A percentile compares a stretch with the other conserved stretches of the same genome.
Conservation (phyloP, 2,329 filamentous ascomycete genomes). For the Paradendryphiella salina region DNA sequence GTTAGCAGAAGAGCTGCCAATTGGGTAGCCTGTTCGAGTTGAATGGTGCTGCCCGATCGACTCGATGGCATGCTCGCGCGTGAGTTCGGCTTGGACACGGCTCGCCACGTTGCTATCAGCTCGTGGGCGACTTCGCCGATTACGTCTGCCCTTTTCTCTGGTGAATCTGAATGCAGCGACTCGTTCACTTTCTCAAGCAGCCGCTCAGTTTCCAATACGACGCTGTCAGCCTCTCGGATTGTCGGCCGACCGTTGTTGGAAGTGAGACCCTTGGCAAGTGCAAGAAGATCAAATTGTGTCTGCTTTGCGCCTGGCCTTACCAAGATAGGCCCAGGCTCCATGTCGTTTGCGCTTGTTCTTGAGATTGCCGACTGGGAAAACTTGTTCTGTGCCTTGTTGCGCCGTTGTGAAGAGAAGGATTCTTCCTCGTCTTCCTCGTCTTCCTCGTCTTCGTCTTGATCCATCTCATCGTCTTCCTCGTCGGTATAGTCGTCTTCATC, state of each 20-base stretch:
- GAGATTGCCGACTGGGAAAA: slow-evolving; percentile 43
- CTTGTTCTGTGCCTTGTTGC: slow-evolving; percentile 25
- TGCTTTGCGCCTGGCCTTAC: slow-evolving; percentile 41
- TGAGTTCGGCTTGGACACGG: slow-evolving; percentile 46
- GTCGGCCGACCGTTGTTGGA: slow-evolving; percentile 59
- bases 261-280: slow-evolving; percentile 72
- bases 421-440: slow-evolving; percentile 34
- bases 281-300: slow-evolving; percentile 66
- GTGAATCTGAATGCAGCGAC: slow-evolving; percentile 38
- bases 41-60: slow-evolving; percentile 56
- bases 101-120: slow-evolving; percentile 54
- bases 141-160: slow-evolving; percentile 34
- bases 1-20: slow-evolving; percentile 77
- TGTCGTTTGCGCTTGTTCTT: slow-evolving; percentile 42
- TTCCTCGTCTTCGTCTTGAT: slow-evolving; percentile 42
- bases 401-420: slow-evolving; percentile 51
- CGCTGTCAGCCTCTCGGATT: slow-evolving; percentile 68
- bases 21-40: slow-evolving; percentile 74
- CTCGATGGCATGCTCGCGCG: slow-evolving; percentile 22
- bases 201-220: slow-evolving; percentile 76
- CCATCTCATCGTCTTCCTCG: slow-evolving; percentile 43
- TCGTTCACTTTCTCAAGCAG: slow-evolving; percentile 56
- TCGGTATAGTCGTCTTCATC: slow-evolving; percentile 35
- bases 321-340: slow-evolving; percentile 25
- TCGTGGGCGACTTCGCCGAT: slow-evolving; percentile 37